Evolutionary conservation across 2,329 filamentous ascomycete genomes (phyloP).

Genomic region (Fusarium irregulare): DNA sequence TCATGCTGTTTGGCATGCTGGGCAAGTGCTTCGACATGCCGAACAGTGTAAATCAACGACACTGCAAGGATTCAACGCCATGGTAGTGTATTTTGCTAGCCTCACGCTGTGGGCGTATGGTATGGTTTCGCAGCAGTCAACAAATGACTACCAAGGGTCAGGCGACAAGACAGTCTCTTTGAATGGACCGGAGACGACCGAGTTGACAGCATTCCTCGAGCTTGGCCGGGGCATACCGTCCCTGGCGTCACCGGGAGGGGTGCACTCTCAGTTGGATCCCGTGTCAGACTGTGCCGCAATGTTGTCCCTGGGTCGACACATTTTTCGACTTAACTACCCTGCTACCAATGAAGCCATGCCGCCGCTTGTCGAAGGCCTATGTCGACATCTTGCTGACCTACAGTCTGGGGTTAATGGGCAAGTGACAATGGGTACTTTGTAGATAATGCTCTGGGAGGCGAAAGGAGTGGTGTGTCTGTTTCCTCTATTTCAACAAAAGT

Average conservation of each 20-base stretch:
- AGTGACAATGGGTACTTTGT: neutral
- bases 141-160: constrained; percentile 10
- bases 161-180: constrained; percentile 26
- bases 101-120: constrained; percentile 42
- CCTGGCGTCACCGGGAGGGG: constrained; percentile 24
- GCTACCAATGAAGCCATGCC: constrained; percentile 34
- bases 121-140: constrained; percentile 19
- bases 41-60: constrained; percentile 33
- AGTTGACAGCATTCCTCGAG: constrained; percentile 34
- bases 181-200: constrained; percentile 35
- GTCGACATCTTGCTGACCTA: constrained; percentile 35
- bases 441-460: neutral
- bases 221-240: constrained; percentile 32
- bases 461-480: neutral
- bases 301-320: constrained; percentile 27
- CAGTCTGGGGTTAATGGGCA: constrained; percentile 9
- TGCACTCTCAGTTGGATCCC: constrained; percentile 27
- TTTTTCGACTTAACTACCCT: constrained; percentile 40
- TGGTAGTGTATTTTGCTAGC: constrained; percentile 41
- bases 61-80: constrained; percentile 40
- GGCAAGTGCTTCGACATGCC: constrained; percentile 40
- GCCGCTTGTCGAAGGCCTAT: constrained; percentile 38
- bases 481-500: constrained; percentile 10
- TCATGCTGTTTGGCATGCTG: constrained; percentile 42
- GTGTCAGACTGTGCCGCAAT: constrained; percentile 28